Conservation (phyloP, 2,329 filamentous ascomycete species). For the Fusarium albosuccineum region DNA sequence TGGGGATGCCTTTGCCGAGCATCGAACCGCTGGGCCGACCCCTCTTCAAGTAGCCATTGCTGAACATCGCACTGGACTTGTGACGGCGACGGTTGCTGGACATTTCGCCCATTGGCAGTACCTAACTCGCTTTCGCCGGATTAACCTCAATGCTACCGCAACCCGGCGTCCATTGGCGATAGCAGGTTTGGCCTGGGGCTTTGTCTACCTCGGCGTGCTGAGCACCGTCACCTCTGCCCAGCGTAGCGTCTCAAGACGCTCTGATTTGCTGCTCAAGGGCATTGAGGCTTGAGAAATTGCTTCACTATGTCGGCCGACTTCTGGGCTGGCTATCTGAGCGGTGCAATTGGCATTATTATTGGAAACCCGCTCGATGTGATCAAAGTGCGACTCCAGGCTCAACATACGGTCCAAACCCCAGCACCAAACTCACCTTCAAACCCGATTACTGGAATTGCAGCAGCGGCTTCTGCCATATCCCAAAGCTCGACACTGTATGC, state of each 20-base stretch:
- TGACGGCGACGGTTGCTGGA: constrained; percentile 41
- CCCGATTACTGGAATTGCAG: constrained; percentile 16
- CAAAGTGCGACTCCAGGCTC: constrained; percentile 77
- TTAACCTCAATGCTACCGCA: constrained; percentile 34
- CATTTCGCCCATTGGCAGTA: constrained; percentile 47
- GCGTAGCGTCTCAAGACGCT: constrained; percentile 32
- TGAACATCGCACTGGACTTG: constrained; percentile 41
- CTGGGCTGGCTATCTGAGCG: constrained; percentile 92
- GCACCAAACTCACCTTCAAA: constrained; percentile 27
- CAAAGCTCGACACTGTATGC: constrained; percentile 17
- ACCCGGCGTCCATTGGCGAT: constrained; percentile 39
- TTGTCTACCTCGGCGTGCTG: constrained; percentile 42
- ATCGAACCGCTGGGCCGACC: constrained; percentile 44
- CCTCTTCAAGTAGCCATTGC: constrained; percentile 44
- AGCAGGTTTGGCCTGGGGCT: constrained; percentile 42
- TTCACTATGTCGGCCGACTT: constrained; percentile 86
- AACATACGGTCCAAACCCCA: constrained; percentile 15
- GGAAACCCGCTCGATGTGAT: constrained; percentile 85
- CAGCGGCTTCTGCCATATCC: constrained; percentile 17
- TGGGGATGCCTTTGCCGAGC: constrained; percentile 44
- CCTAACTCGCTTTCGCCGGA: constrained; percentile 35
- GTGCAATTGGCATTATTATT: constrained; percentile 86
- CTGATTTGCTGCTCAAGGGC: constrained; percentile 21
- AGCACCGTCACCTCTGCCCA: constrained; percentile 42
- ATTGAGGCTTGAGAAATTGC: constrained; percentile 16